Conservation (phyloP, 1,284 basidiomycete species). For the Phellopilus nigrolimitatus region DNA sequence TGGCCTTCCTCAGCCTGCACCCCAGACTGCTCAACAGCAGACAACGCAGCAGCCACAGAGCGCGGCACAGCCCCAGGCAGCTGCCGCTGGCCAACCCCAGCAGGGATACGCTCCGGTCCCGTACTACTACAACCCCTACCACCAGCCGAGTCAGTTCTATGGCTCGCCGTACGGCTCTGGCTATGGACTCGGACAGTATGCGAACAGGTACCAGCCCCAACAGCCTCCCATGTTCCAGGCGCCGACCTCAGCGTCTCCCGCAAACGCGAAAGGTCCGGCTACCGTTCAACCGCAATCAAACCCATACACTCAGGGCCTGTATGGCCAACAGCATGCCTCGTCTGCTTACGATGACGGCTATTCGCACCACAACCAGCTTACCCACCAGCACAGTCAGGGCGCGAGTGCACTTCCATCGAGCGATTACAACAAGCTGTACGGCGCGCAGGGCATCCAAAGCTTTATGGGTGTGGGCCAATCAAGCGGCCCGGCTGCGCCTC, state of each 20-base stretch:
- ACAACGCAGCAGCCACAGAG: conserved; percentile 32
- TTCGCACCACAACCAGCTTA: conserved; percentile 47
- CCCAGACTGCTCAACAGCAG: conserved; percentile 43
- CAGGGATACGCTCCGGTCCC: conserved; percentile 54
- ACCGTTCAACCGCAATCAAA: conserved; percentile 52
- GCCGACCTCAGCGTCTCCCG: conserved; percentile 57
- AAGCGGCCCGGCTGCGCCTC: conserved; percentile 40
- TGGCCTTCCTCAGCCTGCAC: conserved; percentile 45
- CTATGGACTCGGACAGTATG: conserved; percentile 68
- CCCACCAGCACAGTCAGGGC: conserved; percentile 43
- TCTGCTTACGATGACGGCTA: conserved; percentile 67
- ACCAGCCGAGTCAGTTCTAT: conserved; percentile 56
- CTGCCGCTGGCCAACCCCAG: conserved; percentile 54
- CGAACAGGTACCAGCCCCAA: conserved; percentile 58
- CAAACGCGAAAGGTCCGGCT: conserved; percentile 54
- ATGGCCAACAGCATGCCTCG: conserved; percentile 52
- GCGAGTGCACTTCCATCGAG: conserved; percentile 43
- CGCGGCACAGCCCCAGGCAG: conserved; percentile 45
- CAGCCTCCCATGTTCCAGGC: conserved; percentile 37
- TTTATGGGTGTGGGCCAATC: conserved; percentile 64
- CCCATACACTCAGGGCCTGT: conserved; percentile 57
- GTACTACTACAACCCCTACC: conserved; percentile 57
- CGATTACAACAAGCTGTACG: conserved; percentile 67
- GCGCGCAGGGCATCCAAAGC: conserved; percentile 57
- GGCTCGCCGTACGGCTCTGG: conserved; percentile 65